A percentile compares a stretch with the other conserved stretches of the same genome.
Evolutionary conservation across 345 rosid species (phyloP).

Genomic region (Brassica cretica): DNA sequence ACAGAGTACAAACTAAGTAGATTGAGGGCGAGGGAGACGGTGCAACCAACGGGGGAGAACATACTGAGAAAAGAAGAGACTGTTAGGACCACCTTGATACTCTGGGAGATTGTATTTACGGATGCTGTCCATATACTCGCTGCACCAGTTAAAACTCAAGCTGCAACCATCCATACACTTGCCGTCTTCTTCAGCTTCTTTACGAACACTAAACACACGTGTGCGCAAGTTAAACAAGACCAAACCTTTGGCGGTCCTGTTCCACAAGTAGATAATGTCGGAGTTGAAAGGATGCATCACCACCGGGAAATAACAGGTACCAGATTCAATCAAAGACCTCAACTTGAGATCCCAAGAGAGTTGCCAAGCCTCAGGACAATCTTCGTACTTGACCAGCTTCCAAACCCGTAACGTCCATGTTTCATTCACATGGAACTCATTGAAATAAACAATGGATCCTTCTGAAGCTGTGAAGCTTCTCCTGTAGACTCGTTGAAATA

Average conservation of each 20-base stretch:
- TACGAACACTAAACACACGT: slow-evolving; percentile 1
- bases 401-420: slow-evolving; percentile 16
- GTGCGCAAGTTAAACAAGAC: slow-evolving; percentile 30
- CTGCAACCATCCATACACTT: slow-evolving; percentile 27
- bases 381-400: slow-evolving; percentile 15
- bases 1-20: slow-evolving; percentile 4
- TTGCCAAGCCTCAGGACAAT: slow-evolving; percentile 24
- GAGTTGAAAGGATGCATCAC: slow-evolving; percentile 32
- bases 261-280: slow-evolving; percentile 33
- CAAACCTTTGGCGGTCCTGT: background rate
- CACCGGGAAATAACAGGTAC: background rate
- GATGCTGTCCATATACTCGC: background rate
- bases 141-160: slow-evolving; percentile 17
- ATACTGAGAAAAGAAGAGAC: slow-evolving; percentile 22
- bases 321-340: background rate
- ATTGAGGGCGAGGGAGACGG: slow-evolving; percentile 21
- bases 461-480: slow-evolving; percentile 9
- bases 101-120: background rate
- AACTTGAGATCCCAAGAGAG: slow-evolving; percentile 8
- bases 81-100: background rate
- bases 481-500: background rate
- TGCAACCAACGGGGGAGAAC: slow-evolving; percentile 27
- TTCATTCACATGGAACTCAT: background rate
- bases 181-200: background rate
- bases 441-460: slow-evolving; percentile 25